Evolutionary conservation across 2,329 filamentous ascomycete species (phyloP), one percentile per base, ranked within the genome.

Genomic region (Penicillium fuscoglaucum): DNA sequence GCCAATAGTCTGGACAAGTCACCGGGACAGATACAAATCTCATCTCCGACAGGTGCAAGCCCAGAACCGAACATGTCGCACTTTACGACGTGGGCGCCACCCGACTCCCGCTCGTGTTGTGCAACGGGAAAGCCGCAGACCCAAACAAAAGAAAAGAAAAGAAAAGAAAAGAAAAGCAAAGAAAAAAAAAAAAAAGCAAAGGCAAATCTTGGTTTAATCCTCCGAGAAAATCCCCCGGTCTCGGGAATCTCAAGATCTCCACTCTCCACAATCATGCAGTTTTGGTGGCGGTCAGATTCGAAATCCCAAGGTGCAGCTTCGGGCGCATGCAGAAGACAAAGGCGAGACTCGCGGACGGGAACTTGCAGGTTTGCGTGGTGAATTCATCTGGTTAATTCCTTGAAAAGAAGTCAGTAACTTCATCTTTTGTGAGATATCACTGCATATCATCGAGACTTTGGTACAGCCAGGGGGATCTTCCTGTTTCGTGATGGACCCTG

Each of bases 141-240:
- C 15, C 31, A 33, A 15, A 33, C 31, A 33, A 13, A 33, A 15
- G 29, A 24, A 17, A 45, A n/a, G 21, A 3, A 3, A 43, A 15
- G 3, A 21, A 21, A 21, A 21, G 19, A 21, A 21, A 13, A 21
- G n/a, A 6, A 21, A 21, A 24, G 9, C 7, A 15, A 15, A 10
- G 24, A 5, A 5, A 33, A n/a, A 41, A 43, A 44, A 33, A n/a
- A 41, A 43, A 44, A 44, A 54, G 41, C 52, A 48, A 55, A 26
- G 35, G 31, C 6, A 40, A n/a, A 37, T 2, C 9, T 17, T 26
- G 6, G 12, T 28, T 50, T 43, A 47, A 53, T 33, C 28, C 37
- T 26, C 55, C 55, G 55, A 58, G 41, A 17, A 37, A 54, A 37
- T n/a, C n/a, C 21, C 35, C 55, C 29, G 43, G 26, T 43, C n/a